Evolutionary conservation across 2,329 filamentous ascomycete species (phyloP).

Genomic region (Pseudohalonectria lignicola): DNA sequence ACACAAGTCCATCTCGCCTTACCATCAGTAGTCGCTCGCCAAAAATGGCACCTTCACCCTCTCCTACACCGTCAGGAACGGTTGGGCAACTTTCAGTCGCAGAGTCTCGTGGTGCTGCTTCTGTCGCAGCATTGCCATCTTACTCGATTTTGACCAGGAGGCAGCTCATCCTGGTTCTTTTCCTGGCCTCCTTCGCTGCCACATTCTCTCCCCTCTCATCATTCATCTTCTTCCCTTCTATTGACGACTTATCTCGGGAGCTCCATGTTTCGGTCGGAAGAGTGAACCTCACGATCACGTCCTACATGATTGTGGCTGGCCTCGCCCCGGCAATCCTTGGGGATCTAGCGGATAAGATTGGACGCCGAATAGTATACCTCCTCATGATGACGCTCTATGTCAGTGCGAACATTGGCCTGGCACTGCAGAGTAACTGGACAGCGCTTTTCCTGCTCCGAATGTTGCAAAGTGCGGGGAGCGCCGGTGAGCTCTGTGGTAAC

Average conservation of each 20-base stretch:
- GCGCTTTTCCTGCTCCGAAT: conserved; percentile 19
- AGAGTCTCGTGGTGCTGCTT: too few species aligned
- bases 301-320: conserved; percentile 39
- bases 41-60: too few species aligned
- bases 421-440: conserved; percentile 27
- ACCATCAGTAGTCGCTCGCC: too few species aligned
- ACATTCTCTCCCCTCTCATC: neutral
- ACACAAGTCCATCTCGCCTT: too few species aligned
- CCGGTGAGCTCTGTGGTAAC: conserved; percentile 22
- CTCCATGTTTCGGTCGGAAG: conserved; percentile 16
- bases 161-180: too few species aligned
- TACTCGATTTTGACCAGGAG: too few species aligned
- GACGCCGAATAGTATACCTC: conserved; percentile 31
- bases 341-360: conserved; percentile 32
- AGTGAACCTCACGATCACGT: conserved; percentile 30
- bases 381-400: conserved; percentile 35
- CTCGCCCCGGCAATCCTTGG: conserved; percentile 36
- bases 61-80: too few species aligned
- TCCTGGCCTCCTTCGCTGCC: neutral
- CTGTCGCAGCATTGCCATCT: too few species aligned
- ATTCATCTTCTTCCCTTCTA: conserved; percentile 34
- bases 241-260: conserved; percentile 15
- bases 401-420: conserved; percentile 31
- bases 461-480: neutral
- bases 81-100: too few species aligned